Base-by-base conservation (phyloP, 1,284 basidiomycete species). In the Puccinia sorghi region DNA sequence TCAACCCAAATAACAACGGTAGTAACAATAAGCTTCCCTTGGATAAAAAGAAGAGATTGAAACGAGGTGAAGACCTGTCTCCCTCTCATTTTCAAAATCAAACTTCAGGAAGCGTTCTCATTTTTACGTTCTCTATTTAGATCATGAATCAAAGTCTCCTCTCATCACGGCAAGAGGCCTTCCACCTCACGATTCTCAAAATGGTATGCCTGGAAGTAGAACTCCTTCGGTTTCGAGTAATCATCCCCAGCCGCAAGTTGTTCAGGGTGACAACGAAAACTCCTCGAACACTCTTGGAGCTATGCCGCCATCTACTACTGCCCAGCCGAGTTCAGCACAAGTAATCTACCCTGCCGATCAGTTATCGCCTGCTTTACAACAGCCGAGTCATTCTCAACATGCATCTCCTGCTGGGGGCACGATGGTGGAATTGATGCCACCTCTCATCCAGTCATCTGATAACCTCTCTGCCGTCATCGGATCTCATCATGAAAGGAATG, bases 31-130 rank as follows among this genome's bases (percentile, higher is more conserved):
- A 39, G 12, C 48, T 1, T 13, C 57, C 39, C 32, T 39, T 61
- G 9, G 63, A 76, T 37, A 76, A 76, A 27, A 76, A 76, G 63
- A 76, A 76, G 41, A 48, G 73, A 57, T 50, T 67, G 43, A 76
- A 76, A 67, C 63, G 50, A 56, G 73, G 73, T 67, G 22, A 67
- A 64, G 22, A 11, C 6, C 9, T 46, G n/a, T 57, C 56, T 46
- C 27, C 27, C 22, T 43, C 71, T 41, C 37, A 12, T n/a, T 48
- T 22, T 46, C 12, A n/a, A n/a, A n/a, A n/a, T n/a, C n/a, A n/a
- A n/a, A n/a, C 43, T 43, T 27, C n/a, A 63, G 27, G 3, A 37
- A n/a, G n/a, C n/a, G n/a, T 54, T 67, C 43, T 46, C 13, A 7
- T 46, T 46, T 46, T 46, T 46, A 6, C 13, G 6, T 46, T 46